These are phyloP conservation scores for Cadophora gregata DNA, from an alignment of 2,329 filamentous ascomycete genomes.

Conservation along the genomic window DNA sequence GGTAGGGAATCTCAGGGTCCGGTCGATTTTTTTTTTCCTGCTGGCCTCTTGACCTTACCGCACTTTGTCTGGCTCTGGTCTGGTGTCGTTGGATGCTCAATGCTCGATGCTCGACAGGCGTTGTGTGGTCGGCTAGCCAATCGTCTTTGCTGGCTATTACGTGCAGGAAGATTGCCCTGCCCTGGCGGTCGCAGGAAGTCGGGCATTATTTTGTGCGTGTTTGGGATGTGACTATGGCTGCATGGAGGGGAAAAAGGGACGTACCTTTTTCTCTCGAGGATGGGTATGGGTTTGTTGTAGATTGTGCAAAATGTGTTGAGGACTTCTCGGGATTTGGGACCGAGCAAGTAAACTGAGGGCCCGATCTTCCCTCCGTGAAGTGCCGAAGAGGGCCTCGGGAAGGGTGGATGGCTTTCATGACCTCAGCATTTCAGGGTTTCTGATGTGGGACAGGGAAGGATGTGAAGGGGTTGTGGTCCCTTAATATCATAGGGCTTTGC, in stretches of 20 bases:
- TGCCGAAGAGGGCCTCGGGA: slow-evolving; percentile 9
- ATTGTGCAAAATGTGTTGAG: neutral
- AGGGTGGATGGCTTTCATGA: neutral
- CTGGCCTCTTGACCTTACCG: neutral
- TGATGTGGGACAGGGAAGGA: neutral
- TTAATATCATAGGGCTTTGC: slow-evolving; percentile 23
- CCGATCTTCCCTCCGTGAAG: neutral
- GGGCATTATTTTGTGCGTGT: neutral
- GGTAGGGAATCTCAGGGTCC: neutral
- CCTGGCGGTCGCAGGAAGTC: neutral
- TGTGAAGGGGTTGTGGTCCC: neutral
- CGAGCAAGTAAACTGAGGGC: slow-evolving; percentile 4
- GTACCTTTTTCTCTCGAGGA: too few species aligned
- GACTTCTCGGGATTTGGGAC: neutral
- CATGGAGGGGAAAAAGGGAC: neutral
- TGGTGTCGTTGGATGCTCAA: neutral
- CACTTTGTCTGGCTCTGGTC: neutral
- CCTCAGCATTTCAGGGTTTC: neutral
- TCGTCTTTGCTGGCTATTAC: slow-evolving; percentile 17
- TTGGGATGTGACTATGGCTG: neutral
- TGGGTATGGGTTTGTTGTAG: too few species aligned
- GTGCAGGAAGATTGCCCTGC: slow-evolving; percentile 19
- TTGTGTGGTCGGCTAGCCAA: slow-evolving; percentile 17
- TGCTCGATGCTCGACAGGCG: too few species aligned
- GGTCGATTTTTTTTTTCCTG: slow-evolving; percentile 3